Conservation (phyloP, 2,329 filamentous ascomycete genomes). For the Knoxdaviesia capensis region DNA sequence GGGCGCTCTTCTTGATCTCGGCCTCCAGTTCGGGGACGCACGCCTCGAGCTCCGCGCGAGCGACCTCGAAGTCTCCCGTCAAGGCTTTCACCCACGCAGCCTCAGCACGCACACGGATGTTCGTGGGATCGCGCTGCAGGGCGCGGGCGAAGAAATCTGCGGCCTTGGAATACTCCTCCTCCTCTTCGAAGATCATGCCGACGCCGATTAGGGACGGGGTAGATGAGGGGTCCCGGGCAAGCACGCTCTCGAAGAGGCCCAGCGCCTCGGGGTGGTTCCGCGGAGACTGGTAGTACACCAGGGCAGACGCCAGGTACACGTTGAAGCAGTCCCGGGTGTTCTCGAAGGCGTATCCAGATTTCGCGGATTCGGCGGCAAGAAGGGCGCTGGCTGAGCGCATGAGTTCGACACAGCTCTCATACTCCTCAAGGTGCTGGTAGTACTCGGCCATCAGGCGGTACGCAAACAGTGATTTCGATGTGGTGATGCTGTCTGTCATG, state of each 20-base stretch:
- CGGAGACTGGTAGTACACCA: slow-evolving; percentile 80
- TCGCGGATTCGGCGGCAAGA: slow-evolving; percentile 36
- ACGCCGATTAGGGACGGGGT: slow-evolving; percentile 74
- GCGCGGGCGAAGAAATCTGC: slow-evolving; percentile 65
- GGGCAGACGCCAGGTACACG: slow-evolving; percentile 61
- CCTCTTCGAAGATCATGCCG: slow-evolving; percentile 81
- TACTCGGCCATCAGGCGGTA: slow-evolving; percentile 71
- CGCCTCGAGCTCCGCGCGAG: slow-evolving; percentile 47
- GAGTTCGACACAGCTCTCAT: slow-evolving; percentile 61
- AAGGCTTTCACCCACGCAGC: slow-evolving; percentile 83
- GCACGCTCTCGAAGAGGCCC: slow-evolving; percentile 61
- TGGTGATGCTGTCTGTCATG: slow-evolving; percentile 55
- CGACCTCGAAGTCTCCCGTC: slow-evolving; percentile 51
- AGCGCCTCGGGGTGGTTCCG: slow-evolving; percentile 80
- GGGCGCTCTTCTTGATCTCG: slow-evolving; percentile 37
- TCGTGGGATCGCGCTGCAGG: slow-evolving; percentile 47
- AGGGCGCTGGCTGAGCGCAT: slow-evolving; percentile 54
- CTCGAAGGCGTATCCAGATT: slow-evolving; percentile 47
- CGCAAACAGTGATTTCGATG: slow-evolving; percentile 53
- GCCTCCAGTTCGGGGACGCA: slow-evolving; percentile 46
- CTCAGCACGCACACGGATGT: slow-evolving; percentile 66
- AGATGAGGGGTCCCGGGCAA: slow-evolving; percentile 54
- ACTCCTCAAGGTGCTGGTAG: slow-evolving; percentile 68
- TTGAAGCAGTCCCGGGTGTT: slow-evolving; percentile 57
- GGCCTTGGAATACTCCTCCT: slow-evolving; percentile 70